Percentiles rank a stretch among this genome's conserved stretches.
Evolutionary conservation across 2,329 filamentous ascomycete species (phyloP).

Genomic region (Talaromyces sp.): DNA sequence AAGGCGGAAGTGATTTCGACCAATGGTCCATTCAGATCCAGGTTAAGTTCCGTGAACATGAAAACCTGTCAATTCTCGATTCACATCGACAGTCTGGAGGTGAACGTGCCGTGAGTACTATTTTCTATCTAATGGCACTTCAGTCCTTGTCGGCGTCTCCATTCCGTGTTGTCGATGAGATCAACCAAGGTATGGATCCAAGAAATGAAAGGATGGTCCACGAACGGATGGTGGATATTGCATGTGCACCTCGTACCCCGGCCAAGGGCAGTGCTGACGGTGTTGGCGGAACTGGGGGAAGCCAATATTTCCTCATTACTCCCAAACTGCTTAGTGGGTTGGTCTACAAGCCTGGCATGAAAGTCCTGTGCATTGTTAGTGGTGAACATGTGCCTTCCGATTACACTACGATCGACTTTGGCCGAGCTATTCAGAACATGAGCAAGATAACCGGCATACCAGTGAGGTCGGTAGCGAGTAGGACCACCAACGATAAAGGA

Average conservation of each 20-base stretch:
- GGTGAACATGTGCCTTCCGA: slow-evolving; percentile 58
- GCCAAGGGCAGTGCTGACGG: slow-evolving; percentile 53
- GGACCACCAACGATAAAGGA: not conserved
- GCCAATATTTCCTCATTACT: slow-evolving; percentile 92
- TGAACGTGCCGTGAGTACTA: slow-evolving; percentile 91
- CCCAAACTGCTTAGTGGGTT: slow-evolving; percentile 86
- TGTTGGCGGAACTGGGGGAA: slow-evolving; percentile 38
- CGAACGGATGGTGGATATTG: slow-evolving; percentile 96
- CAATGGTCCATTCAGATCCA: slow-evolving; percentile 90
- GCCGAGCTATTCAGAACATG: slow-evolving; percentile 29
- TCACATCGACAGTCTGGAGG: slow-evolving; percentile 93
- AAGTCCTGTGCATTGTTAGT: slow-evolving; percentile 85
- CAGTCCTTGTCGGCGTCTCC: slow-evolving; percentile 90
- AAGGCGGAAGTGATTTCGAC: slow-evolving; percentile 69
- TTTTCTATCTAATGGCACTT: slow-evolving; percentile 98
- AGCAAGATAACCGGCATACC: slow-evolving; percentile 20
- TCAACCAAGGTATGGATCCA: slow-evolving; percentile 99
- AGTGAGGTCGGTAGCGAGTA: not conserved
- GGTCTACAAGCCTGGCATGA: slow-evolving; percentile 86
- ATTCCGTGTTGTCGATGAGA: slow-evolving; percentile 97
- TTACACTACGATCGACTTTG: slow-evolving; percentile 32
- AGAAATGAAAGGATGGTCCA: slow-evolving; percentile 98
- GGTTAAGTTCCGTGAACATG: slow-evolving; percentile 88
- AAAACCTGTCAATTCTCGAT: slow-evolving; percentile 77
- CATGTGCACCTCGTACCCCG: slow-evolving; percentile 50